Base-by-base conservation (phyloP, 306 rosid species). In the Lupinus albus region DNA sequence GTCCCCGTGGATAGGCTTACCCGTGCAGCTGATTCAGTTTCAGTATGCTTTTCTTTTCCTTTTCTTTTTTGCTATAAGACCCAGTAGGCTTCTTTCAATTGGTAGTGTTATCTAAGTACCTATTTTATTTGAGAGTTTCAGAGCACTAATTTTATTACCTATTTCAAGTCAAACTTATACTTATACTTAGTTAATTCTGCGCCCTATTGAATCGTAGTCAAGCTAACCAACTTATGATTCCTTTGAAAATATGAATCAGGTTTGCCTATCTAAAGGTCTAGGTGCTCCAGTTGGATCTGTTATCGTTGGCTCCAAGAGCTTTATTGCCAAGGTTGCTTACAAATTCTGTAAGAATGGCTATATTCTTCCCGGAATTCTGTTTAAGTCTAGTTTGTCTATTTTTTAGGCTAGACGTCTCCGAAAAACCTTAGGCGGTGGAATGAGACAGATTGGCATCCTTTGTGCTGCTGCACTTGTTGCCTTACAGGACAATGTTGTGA, bases 281-380 rank as follows among this genome's bases (percentile, higher is more conserved):
- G 97, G 97, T 68, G 98, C 98, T 82, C 98, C 98, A 7, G 89
- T 88, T 76, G 98, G 97, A 63, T 83, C 97, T 21, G 76, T 89
- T 61, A 86, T 93, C 20, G 96, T 93, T 70, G 97, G 98, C 36
- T 84, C 97, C 35, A 55, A 82, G 66, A 82, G 76, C 70, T 93
- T 93, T 67, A 93, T 93, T 16, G 8, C 84, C 18, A 88, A 93
- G 98, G 98, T 89, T 84, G 14, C 15, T 20, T 2, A 54, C 33
- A 16, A 14, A 6, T 5, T 57, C 33, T 51, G 11, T 28, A 57
- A 14, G 61, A 35, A 38, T 25, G 11, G 46, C 46, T 64, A 42
- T 56, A 25, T 50, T 64, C 3, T 12, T 61, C 12, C 11, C 17
- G 2, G 14, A 56, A 20, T 47, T 15, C 28, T 53, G 3, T 56